Base-by-base conservation (phyloP, 2,329 filamentous ascomycete species). In the Trichoderma aggressivum region DNA sequence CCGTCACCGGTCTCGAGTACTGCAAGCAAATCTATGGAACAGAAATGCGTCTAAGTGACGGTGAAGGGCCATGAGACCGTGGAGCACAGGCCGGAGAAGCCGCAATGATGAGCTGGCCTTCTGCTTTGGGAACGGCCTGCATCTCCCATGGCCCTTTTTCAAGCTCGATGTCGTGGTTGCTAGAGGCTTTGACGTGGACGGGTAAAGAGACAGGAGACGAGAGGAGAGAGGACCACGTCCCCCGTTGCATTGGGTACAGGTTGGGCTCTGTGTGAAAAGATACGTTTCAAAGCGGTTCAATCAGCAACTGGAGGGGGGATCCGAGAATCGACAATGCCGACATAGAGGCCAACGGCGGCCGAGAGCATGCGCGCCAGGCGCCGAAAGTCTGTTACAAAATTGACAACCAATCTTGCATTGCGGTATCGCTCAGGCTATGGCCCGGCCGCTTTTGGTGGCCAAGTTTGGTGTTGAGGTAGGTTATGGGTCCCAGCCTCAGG, bases 91-190 rank as follows among this genome's bases (percentile, higher is more conserved):
- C 69, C 62, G 43, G 66, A 70, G 71, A 72, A 65, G 34, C 69
- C 60, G 60, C 68, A 64, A 58, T 34, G 71, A 72, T 79, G 78
- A 79, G 77, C 67, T 79, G 77, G 75, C 78, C 75, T 77, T 75
- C 77, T 78, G 74, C 72, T 78, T 80, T 73, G 72, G 78, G 78
- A 77, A 77, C 75, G 73, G 75, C 74, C 71, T 77, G 77, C 78
- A 74, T 77, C 74, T 73, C 72, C 70, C n/a, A 67, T 63, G n/a
- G 26, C 34, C 24, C 56, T 60, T 64, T 59, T 55, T 32, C 7
- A 36, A 50, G 59, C 50, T 47, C 18, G 18, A 7, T 59, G 56
- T 21, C 43, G 56, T 32, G 18, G 56, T 32, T 59, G 56, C 28
- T 59, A 24, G 56, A 59, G 28, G 28, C 56, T 34, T 59, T 61